Percentiles rank a stretch among this genome's conserved stretches.
These are phyloP conservation scores for Ophioceras dolichostomum DNA, from an alignment of 2,329 filamentous ascomycete species.

Conservation along the genomic window DNA sequence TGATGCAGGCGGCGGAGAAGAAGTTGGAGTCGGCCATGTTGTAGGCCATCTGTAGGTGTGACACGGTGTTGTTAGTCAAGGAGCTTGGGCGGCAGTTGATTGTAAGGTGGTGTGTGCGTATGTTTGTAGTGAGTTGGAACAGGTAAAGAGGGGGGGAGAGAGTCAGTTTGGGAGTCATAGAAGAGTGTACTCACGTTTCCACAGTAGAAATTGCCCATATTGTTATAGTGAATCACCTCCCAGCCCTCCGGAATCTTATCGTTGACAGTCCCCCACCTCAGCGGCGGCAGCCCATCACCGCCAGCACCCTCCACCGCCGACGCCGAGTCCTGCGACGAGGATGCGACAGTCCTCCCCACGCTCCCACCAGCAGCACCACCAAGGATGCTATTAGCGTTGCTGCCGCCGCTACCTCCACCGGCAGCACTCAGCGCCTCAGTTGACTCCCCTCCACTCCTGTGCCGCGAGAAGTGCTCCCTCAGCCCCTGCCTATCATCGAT, in stretches of 20 bases:
- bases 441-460: slow-evolving; percentile 1
- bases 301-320: slow-evolving; percentile 5
- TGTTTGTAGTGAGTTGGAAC: not conserved
- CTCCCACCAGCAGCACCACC: slow-evolving; percentile 2
- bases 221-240: slow-evolving; percentile 61
- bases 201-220: slow-evolving; percentile 83
- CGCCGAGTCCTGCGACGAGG: too few species aligned
- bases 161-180: not conserved
- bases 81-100: too few species aligned
- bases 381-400: not conserved
- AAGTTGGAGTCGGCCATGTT: slow-evolving; percentile 83
- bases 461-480: slow-evolving; percentile 50
- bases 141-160: not conserved
- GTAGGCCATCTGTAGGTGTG: slow-evolving; percentile 60
- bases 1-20: slow-evolving; percentile 70
- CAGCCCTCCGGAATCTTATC: slow-evolving; percentile 69
- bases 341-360: too few species aligned
- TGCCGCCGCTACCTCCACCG: not conserved
- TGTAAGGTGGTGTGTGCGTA: not conserved
- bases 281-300: slow-evolving; percentile 48
- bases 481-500: slow-evolving; percentile 64
- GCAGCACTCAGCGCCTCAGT: not conserved
- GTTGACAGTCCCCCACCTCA: slow-evolving; percentile 69
- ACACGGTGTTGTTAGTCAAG: too few species aligned
- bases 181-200: slow-evolving; percentile 54